Evolutionary conservation across 345 rosid genomes (phyloP).

Genomic region (Citrus sinensis): DNA sequence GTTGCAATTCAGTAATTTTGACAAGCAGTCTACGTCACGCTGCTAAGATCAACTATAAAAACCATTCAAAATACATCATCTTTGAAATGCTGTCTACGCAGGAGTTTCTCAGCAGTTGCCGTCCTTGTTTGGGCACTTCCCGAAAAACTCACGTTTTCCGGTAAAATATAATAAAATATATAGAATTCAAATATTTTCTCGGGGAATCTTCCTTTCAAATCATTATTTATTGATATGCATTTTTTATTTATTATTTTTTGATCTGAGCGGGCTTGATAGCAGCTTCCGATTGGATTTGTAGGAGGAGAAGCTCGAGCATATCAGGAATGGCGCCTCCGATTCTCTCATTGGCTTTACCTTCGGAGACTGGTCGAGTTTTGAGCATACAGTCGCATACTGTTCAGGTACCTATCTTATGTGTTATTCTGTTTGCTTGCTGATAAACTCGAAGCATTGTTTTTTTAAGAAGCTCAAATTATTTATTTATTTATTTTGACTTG

Average conservation of each 20-base stretch:
- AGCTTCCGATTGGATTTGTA: slow-evolving; percentile 4
- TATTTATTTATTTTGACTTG: background rate
- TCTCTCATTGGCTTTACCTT: slow-evolving; percentile 85
- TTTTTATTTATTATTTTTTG: too few relatives aligned
- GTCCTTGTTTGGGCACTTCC: background rate
- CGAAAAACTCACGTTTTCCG: background rate
- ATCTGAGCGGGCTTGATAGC: too few relatives aligned
- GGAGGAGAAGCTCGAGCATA: slow-evolving; percentile 34
- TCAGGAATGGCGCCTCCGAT: slow-evolving; percentile 73
- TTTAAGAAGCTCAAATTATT: background rate
- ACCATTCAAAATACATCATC: background rate
- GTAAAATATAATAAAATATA: background rate
- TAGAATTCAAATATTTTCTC: background rate
- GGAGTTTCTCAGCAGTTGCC: background rate
- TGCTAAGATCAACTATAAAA: background rate
- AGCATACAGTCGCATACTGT: slow-evolving; percentile 98
- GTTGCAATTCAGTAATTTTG: background rate
- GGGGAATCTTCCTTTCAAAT: background rate
- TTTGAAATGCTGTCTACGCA: background rate
- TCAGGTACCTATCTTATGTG: slow-evolving; percentile 46
- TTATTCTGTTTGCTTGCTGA: slow-evolving; percentile 1
- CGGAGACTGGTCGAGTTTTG: slow-evolving; percentile 94
- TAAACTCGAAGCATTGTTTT: background rate
- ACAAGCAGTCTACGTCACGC: background rate
- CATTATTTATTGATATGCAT: background rate